A percentile compares a stretch with the other conserved stretches of the same genome.
phyloP scores from a whole-genome alignment of 2,329 filamentous ascomycete genomes.

The Calonectria leucothoes region DNA sequence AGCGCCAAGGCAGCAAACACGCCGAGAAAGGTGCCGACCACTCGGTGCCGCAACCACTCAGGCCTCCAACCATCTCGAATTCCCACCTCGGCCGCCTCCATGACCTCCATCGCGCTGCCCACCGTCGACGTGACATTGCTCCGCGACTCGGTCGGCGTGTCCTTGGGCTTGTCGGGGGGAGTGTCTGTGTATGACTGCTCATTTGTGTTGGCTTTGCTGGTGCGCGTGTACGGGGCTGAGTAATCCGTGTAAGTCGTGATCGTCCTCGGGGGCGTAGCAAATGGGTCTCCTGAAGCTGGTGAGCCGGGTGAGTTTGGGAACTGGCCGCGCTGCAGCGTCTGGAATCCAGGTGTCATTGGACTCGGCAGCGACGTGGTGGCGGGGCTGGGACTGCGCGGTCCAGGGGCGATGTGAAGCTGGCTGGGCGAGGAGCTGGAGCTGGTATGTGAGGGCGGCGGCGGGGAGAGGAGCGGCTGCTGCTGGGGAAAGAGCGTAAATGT shows the following conservation, averaged over 20 bases:
- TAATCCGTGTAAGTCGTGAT: conserved; percentile 19
- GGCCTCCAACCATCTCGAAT: conserved; percentile 42
- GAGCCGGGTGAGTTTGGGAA: conserved; percentile 25
- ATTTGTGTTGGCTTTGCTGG: conserved; percentile 29
- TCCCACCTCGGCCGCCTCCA: conserved; percentile 32
- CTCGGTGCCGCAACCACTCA: conserved; percentile 36
- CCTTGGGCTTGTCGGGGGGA: conserved; percentile 32
- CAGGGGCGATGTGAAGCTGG: conserved; percentile 24
- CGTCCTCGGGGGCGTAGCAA: conserved; percentile 26
- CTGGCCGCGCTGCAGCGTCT: conserved; percentile 31
- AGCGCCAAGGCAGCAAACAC: conserved; percentile 35
- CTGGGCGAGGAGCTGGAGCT: conserved; percentile 23
- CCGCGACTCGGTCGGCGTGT: conserved; percentile 14
- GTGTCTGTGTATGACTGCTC: conserved; percentile 40
- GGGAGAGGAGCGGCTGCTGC: background rate
- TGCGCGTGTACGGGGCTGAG: conserved; percentile 18
- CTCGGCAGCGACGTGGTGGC: conserved; percentile 32
- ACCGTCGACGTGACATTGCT: conserved; percentile 22
- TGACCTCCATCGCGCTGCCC: conserved; percentile 7
- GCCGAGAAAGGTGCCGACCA: conserved; percentile 34
- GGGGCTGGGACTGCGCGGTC: conserved; percentile 32
- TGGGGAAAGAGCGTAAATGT: conserved; percentile 28
- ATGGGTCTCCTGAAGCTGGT: conserved; percentile 28
- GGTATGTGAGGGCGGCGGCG: background rate
- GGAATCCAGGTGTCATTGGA: conserved; percentile 34